These are phyloP conservation scores for Pseudogymnoascus sp. DNA, from an alignment of 2,329 filamentous ascomycete species.

Conservation along the genomic window DNA sequence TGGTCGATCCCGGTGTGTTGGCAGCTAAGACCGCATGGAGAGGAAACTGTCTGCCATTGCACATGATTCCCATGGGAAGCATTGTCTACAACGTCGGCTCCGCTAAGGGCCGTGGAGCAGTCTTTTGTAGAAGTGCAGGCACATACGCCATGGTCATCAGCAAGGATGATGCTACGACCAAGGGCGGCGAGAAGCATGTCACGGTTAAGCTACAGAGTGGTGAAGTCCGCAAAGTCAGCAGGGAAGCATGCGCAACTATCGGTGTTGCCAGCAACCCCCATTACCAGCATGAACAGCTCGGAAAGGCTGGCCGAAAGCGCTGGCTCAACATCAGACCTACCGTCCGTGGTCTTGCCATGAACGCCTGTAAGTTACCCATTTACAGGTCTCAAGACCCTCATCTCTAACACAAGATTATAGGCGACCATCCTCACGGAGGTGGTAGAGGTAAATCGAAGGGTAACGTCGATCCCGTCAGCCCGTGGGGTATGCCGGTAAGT, in stretches of 20 bases:
- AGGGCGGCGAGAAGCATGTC: slow-evolving; percentile 64
- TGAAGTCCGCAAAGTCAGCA: slow-evolving; percentile 80
- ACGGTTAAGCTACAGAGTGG: slow-evolving; percentile 84
- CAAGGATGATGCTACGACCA: slow-evolving; percentile 69
- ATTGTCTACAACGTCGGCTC: slow-evolving; percentile 85
- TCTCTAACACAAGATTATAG: slow-evolving; percentile 33
- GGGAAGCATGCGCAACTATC: slow-evolving; percentile 88
- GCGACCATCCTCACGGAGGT: slow-evolving; percentile 97
- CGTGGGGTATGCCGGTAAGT: slow-evolving; percentile 91
- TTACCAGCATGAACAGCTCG: slow-evolving; percentile 81
- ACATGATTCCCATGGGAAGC: slow-evolving; percentile 94
- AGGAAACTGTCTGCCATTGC: slow-evolving; percentile 89
- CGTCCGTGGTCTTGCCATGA: slow-evolving; percentile 97
- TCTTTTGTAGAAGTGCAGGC: slow-evolving; percentile 91
- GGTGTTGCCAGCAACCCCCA: slow-evolving; percentile 90
- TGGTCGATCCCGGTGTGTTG: slow-evolving; percentile 88
- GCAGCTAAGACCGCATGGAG: slow-evolving; percentile 89
- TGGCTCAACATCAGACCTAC: slow-evolving; percentile 94
- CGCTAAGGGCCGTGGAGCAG: slow-evolving; percentile 61
- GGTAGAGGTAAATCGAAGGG: slow-evolving; percentile 99
- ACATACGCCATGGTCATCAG: slow-evolving; percentile 83
- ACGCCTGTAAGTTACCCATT: slow-evolving; percentile 58
- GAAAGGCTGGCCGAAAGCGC: slow-evolving; percentile 87
- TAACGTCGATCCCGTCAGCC: slow-evolving; percentile 88
- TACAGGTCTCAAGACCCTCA: slow-evolving; percentile 11